A percentile compares a stretch with the other conserved stretches of the same genome.
Evolutionary conservation across 1,139 yeast species (phyloP).

Genomic region (Yamadazyma conglobata): DNA sequence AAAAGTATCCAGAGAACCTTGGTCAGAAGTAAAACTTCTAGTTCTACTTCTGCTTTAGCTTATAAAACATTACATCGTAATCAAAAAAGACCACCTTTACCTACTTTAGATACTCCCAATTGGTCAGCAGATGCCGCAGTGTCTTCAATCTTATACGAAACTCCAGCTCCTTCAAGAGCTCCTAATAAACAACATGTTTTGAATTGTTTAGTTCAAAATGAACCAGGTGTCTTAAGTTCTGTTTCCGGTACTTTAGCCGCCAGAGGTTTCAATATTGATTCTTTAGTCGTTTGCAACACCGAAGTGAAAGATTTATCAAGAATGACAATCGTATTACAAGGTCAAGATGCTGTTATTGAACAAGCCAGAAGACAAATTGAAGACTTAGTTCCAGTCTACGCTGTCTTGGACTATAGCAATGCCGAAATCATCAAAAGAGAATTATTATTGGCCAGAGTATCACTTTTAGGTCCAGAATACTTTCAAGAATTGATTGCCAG

Average conservation of each 20-base stretch:
- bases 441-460: slow-evolving; percentile 83
- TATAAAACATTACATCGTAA: slow-evolving; percentile 88
- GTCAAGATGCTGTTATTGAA: slow-evolving; percentile 94
- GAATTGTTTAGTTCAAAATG: slow-evolving; percentile 96
- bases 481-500: slow-evolving; percentile 91
- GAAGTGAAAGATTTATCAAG: slow-evolving; percentile 93
- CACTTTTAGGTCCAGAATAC: slow-evolving; percentile 93
- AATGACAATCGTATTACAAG: slow-evolving; percentile 93
- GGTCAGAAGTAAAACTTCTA: slow-evolving; percentile 22
- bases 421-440: slow-evolving; percentile 91
- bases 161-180: slow-evolving; percentile 70
- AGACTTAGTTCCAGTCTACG: slow-evolving; percentile 96
- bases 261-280: slow-evolving; percentile 96
- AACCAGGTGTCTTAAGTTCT: slow-evolving; percentile 94
- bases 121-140: slow-evolving; percentile 98
- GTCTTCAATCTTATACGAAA: slow-evolving; percentile 89
- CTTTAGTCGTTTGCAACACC: slow-evolving; percentile 93
- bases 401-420: slow-evolving; percentile 90
- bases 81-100: slow-evolving; percentile 85
- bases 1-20: slow-evolving; percentile 3
- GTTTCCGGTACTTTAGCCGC: slow-evolving; percentile 97
- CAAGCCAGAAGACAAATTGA: slow-evolving; percentile 99
- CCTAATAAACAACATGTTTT: slow-evolving; percentile 82
- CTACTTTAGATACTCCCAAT: slow-evolving; percentile 90
- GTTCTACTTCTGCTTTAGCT: slow-evolving; percentile 93